These are phyloP conservation scores for Camellia oleifera DNA, from an alignment of 179 eudicot genomes.

Conservation along the genomic window DNA sequence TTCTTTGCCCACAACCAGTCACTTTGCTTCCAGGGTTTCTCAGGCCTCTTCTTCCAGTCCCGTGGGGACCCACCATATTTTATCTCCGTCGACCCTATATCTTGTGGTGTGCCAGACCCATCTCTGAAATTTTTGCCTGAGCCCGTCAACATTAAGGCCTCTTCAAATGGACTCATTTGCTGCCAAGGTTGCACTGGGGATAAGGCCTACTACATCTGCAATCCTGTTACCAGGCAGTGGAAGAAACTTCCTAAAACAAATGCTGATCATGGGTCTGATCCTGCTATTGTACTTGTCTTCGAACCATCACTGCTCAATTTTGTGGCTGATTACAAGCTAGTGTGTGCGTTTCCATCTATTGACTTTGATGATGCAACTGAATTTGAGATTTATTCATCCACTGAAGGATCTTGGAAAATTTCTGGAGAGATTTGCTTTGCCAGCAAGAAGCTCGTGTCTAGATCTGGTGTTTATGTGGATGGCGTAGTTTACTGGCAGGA, in stretches of 20 bases:
- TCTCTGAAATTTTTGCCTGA: constrained; percentile 48
- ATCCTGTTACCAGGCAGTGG: constrained; percentile 50
- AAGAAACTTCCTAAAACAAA: constrained; percentile 47
- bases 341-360: constrained; percentile 44
- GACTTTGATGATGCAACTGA: constrained; percentile 49
- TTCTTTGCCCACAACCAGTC: constrained; percentile 61
- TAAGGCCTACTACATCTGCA: constrained; percentile 54
- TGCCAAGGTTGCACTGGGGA: constrained; percentile 38
- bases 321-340: constrained; percentile 42
- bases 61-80: constrained; percentile 31
- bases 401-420: constrained; percentile 46
- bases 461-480: constrained; percentile 37
- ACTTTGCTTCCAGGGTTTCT: constrained; percentile 24
- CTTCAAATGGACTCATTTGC: constrained; percentile 56
- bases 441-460: constrained; percentile 14
- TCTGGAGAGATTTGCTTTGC: constrained; percentile 51
- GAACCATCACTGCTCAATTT: constrained; percentile 59
- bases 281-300: constrained; percentile 45
- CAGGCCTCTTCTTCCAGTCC: constrained; percentile 50
- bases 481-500: constrained; percentile 51
- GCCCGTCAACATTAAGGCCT: constrained; percentile 39
- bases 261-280: constrained; percentile 46
- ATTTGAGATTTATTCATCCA: constrained; percentile 46
- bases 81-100: constrained; percentile 33
- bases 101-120: constrained; percentile 59